phyloP scores from a whole-genome alignment of 1,284 basidiomycete species.

The Neolentinus lepideus region DNA sequence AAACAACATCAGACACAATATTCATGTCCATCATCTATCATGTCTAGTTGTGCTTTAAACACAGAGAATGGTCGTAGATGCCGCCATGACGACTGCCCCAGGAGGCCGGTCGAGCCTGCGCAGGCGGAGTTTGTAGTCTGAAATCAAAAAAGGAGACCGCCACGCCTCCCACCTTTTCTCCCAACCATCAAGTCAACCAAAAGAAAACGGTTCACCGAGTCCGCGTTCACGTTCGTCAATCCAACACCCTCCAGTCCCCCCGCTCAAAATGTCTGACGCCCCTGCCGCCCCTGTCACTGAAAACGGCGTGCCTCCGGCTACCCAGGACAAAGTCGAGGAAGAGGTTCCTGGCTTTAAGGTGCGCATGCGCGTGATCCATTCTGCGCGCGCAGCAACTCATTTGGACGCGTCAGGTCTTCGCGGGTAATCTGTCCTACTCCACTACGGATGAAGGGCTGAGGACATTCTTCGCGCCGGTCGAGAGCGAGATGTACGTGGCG shows the following conservation, averaged over 20 bases:
- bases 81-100: background rate
- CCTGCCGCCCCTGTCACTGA: slow-evolving; percentile 70
- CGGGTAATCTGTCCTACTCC: slow-evolving; percentile 82
- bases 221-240: slow-evolving; percentile 41
- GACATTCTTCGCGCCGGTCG: slow-evolving; percentile 79
- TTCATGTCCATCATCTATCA: too few species aligned
- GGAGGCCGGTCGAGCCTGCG: slow-evolving; percentile 1
- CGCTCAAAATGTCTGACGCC: slow-evolving; percentile 77
- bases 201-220: slow-evolving; percentile 75
- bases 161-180: slow-evolving; percentile 32
- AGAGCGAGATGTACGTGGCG: slow-evolving; percentile 71
- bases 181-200: slow-evolving; percentile 74
- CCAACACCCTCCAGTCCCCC: slow-evolving; percentile 46
- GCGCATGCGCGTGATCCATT: slow-evolving; percentile 13
- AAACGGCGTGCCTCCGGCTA: slow-evolving; percentile 72
- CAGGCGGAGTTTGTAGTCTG: slow-evolving; percentile 12
- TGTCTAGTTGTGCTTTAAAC: too few species aligned
- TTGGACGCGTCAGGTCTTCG: slow-evolving; percentile 58
- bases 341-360: slow-evolving; percentile 76
- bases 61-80: too few species aligned
- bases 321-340: slow-evolving; percentile 58
- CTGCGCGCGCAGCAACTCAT: slow-evolving; percentile 7
- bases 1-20: too few species aligned
- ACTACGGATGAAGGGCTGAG: slow-evolving; percentile 87
- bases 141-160: slow-evolving; percentile 19